Evolutionary conservation across 2,329 filamentous ascomycete genomes (phyloP).

Genomic region (Cladosporium sp.): DNA sequence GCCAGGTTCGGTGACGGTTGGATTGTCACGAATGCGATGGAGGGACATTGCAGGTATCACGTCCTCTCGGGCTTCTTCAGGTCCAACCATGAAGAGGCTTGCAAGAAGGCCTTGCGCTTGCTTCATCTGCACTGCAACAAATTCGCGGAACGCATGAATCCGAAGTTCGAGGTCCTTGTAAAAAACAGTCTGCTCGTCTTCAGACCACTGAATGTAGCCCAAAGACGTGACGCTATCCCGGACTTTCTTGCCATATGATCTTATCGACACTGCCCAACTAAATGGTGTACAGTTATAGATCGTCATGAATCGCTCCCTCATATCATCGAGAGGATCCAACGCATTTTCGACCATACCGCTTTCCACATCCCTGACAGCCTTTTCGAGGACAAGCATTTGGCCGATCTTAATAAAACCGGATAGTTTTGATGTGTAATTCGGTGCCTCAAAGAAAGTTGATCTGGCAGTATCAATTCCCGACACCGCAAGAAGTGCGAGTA

Average conservation of each 20-base stretch:
- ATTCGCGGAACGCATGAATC: not conserved
- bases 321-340: not conserved
- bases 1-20: not conserved
- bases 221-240: not conserved
- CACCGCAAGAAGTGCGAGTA: conserved; percentile 17
- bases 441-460: conserved; percentile 11
- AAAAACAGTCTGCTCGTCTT: not conserved
- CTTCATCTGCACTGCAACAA: not conserved
- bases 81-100: not conserved
- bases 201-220: not conserved
- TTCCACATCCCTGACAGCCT: conserved; percentile 10
- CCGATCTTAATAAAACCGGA: conserved; percentile 21
- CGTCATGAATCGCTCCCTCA: conserved; percentile 1
- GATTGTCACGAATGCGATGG: not conserved
- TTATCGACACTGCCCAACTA: not conserved
- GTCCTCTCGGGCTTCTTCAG: not conserved
- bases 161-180: not conserved
- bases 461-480: conserved; percentile 12
- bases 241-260: conserved; percentile 1
- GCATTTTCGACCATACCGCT: not conserved
- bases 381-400: conserved; percentile 19
- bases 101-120: not conserved
- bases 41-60: not conserved
- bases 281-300: not conserved
- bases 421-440: conserved; percentile 15